Percentiles rank a stretch among this genome's conserved stretches.
phyloP scores from a whole-genome alignment of 106 monocot genomes.

The Dendrobium chrysotoxum region DNA sequence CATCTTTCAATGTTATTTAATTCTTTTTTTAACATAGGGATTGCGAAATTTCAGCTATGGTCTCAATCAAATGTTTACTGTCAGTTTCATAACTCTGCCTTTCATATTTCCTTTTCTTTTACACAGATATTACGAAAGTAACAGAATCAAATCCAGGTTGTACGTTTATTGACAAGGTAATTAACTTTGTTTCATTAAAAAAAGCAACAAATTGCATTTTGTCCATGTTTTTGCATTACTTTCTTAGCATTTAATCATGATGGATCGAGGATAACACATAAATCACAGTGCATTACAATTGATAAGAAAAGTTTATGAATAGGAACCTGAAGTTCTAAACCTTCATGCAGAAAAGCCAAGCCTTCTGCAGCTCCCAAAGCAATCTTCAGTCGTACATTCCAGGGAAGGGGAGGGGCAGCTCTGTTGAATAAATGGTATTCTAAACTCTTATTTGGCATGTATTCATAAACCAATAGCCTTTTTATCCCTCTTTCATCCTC shows the following conservation, averaged over 20 bases:
- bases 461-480: conserved; percentile 33
- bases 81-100: background rate
- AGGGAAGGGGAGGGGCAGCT: conserved; percentile 20
- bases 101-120: background rate
- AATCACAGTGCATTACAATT: background rate
- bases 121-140: background rate
- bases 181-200: background rate
- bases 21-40: background rate
- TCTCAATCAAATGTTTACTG: background rate
- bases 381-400: conserved; percentile 25
- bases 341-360: conserved; percentile 33
- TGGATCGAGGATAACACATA: background rate
- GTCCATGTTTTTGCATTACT: background rate
- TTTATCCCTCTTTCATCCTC: conserved; percentile 23
- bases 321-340: conserved; percentile 29
- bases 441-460: conserved; percentile 33
- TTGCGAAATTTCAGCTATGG: background rate
- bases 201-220: background rate
- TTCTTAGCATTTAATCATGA: background rate
- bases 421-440: conserved; percentile 31
- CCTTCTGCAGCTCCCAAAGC: conserved; percentile 32
- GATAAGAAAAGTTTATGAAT: background rate
- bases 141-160: background rate
- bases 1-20: background rate
- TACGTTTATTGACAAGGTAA: background rate